Conservation (phyloP, 129 eudicot species). For the Calendula officinalis region DNA sequence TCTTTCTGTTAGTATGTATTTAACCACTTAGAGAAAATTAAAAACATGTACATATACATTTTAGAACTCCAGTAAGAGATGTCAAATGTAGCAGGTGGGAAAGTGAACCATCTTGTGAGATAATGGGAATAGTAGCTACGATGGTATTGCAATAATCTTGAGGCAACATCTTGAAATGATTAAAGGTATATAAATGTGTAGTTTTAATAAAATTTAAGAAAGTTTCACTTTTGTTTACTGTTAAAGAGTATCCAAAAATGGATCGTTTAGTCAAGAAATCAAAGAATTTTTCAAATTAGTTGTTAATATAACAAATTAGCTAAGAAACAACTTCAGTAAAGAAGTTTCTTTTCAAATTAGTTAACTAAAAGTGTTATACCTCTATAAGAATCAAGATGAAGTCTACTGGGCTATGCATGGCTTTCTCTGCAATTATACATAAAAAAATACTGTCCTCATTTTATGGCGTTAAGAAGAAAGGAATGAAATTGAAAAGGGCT, state of each 20-base stretch:
- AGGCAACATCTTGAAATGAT: conserved; percentile 55
- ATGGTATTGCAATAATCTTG: conserved; percentile 55
- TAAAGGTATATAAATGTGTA: not conserved
- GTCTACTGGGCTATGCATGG: conserved; percentile 61
- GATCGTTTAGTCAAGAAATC: not conserved
- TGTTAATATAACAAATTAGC: too few relatives aligned
- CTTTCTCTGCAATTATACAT: too few relatives aligned
- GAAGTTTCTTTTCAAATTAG: not conserved
- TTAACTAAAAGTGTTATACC: conserved; percentile 34
- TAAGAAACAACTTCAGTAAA: not conserved
- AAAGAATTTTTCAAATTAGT: too few relatives aligned
- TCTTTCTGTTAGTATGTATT: conserved; percentile 11
- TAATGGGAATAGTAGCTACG: conserved; percentile 63
- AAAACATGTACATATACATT: conserved; percentile 28
- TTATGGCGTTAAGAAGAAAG: too few relatives aligned
- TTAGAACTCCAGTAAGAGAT: conserved; percentile 61
- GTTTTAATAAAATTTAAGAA: not conserved
- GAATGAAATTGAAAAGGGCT: too few relatives aligned
- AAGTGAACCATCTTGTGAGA: conserved; percentile 57
- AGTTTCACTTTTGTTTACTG: not conserved
- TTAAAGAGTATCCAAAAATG: conserved; percentile 2
- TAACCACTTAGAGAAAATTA: not conserved
- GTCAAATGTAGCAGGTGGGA: conserved; percentile 72
- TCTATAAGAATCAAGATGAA: conserved; percentile 67
- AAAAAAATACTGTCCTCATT: too few relatives aligned